Evolutionary conservation across 768 basidiomycete genomes (phyloP).

Genomic region (Lactifluus volemus): DNA sequence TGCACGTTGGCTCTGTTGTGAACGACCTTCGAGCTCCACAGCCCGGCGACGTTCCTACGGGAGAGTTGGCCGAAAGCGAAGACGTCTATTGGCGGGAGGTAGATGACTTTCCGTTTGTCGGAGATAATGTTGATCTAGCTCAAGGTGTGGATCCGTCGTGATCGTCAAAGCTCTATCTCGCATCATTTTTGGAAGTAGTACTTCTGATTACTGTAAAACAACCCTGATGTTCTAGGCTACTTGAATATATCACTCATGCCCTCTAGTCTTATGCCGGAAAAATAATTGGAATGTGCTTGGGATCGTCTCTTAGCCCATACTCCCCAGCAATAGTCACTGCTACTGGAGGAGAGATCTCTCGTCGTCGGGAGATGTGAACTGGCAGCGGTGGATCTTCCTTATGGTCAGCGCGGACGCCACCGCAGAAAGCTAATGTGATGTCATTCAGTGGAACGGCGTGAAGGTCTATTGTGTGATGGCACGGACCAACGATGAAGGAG

Average conservation of each 20-base stretch:
- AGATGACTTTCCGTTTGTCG: slow-evolving; percentile 8
- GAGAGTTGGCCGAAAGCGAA: slow-evolving; percentile 13
- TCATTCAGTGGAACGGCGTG: neutral
- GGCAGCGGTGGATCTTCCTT: neutral
- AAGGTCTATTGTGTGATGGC: neutral
- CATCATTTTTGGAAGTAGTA: neutral
- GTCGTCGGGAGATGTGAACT: neutral
- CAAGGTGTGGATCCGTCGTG: neutral
- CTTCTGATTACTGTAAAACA: neutral
- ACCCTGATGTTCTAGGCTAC: too few relatives aligned
- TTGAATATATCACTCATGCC: too few relatives aligned
- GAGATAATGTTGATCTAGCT: neutral
- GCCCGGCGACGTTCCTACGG: neutral
- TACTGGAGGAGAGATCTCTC: neutral
- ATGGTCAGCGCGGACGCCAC: neutral
- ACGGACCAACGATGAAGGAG: neutral
- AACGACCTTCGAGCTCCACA: neutral
- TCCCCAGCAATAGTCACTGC: slow-evolving; percentile 1
- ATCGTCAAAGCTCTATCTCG: neutral
- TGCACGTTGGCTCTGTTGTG: slow-evolving; percentile 16
- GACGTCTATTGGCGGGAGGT: slow-evolving; percentile 17
- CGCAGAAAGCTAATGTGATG: neutral
- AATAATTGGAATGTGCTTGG: too few relatives aligned
- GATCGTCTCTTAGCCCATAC: neutral
- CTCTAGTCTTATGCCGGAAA: too few relatives aligned